These are phyloP conservation scores for Salix arbutifolia DNA, from an alignment of 345 rosid species.

Conservation along the genomic window DNA sequence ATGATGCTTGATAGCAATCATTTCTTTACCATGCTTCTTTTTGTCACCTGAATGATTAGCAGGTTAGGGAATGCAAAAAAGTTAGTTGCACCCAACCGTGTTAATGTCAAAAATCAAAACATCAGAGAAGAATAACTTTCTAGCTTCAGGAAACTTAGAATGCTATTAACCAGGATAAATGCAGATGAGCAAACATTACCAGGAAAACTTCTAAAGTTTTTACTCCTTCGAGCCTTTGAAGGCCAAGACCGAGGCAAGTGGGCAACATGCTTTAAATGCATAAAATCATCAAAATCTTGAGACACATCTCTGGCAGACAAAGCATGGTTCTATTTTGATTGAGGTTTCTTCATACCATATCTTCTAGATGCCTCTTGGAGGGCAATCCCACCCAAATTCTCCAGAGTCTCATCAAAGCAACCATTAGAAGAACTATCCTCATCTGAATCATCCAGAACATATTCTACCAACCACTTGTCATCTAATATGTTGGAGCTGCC, in stretches of 20 bases:
- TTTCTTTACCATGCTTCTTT: conserved; percentile 82
- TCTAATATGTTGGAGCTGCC: conserved; percentile 53
- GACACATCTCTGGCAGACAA: conserved; percentile 36
- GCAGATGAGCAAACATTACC: conserved; percentile 38
- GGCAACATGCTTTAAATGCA: conserved; percentile 46
- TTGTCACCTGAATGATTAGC: conserved; percentile 47
- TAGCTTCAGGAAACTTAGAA: background rate
- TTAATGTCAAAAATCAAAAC: background rate
- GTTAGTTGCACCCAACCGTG: background rate
- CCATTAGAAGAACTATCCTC: conserved; percentile 52
- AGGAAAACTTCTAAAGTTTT: conserved; percentile 52
- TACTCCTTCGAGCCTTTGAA: conserved; percentile 53
- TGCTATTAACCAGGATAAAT: conserved; percentile 11
- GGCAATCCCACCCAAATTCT: conserved; percentile 62
- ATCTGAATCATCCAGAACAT: conserved; percentile 39
- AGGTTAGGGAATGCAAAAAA: conserved; percentile 4
- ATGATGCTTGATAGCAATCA: conserved; percentile 68
- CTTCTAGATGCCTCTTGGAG: conserved; percentile 71
- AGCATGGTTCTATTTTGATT: conserved; percentile 32
- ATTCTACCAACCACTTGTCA: conserved; percentile 55
- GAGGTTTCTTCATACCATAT: conserved; percentile 53
- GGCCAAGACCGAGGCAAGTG: conserved; percentile 71
- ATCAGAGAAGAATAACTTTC: background rate
- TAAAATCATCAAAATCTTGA: conserved; percentile 56
- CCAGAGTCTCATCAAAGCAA: conserved; percentile 39